A percentile compares a stretch with the other conserved stretches of the same genome.
These are phyloP conservation scores for Mytilinidion resinicola DNA, from an alignment of 495 filamentous ascomycete genomes.

Conservation along the genomic window DNA sequence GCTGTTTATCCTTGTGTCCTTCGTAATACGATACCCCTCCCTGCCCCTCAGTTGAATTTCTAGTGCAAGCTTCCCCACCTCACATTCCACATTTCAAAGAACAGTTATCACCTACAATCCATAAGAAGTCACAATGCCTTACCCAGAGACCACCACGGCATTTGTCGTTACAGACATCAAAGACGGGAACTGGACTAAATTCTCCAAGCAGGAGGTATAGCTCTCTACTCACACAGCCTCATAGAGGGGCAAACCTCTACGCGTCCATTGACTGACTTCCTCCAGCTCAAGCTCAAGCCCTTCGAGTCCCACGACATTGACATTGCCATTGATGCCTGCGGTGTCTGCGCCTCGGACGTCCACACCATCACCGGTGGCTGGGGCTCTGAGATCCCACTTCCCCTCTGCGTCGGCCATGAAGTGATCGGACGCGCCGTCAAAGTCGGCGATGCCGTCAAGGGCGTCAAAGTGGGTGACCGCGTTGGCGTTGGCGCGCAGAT, in stretches of 20 bases:
- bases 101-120: too few species aligned
- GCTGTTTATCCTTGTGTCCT: too few species aligned
- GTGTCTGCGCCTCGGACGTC: conserved; percentile 73
- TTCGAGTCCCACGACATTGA: conserved; percentile 73
- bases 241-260: not conserved
- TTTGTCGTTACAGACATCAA: conserved; percentile 61
- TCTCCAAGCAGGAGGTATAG: conserved; percentile 59
- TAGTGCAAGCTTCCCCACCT: too few species aligned
- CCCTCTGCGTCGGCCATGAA: conserved; percentile 70
- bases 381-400: conserved; percentile 59
- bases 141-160: conserved; percentile 70
- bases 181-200: conserved; percentile 47
- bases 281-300: conserved; percentile 67
- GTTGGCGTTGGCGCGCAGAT: conserved; percentile 78
- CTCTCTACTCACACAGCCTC: not conserved
- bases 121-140: conserved; percentile 51
- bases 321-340: conserved; percentile 65
- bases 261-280: not conserved
- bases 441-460: conserved; percentile 60
- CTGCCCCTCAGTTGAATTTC: not conserved
- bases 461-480: conserved; percentile 65
- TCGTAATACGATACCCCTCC: not conserved
- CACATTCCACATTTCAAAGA: too few species aligned
- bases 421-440: conserved; percentile 65
- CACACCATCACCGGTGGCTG: conserved; percentile 74